Conservation (phyloP, 2,329 filamentous ascomycete genomes). For the Cercospora sp. region DNA sequence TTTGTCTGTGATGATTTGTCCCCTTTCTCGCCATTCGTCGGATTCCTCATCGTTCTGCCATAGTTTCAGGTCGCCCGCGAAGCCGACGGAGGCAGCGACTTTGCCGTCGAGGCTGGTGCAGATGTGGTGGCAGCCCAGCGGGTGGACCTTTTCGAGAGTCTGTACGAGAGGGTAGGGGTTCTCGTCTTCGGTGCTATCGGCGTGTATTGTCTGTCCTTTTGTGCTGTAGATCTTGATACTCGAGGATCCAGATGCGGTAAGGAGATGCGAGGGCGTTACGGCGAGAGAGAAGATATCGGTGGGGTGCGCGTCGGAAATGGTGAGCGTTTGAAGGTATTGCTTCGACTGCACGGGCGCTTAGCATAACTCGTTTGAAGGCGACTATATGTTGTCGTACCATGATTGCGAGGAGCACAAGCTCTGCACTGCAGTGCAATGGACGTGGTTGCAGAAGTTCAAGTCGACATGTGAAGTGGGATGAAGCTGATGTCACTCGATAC, state of each 20-base stretch:
- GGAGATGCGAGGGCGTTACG: slow-evolving; percentile 50
- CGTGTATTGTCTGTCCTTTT: slow-evolving; percentile 41
- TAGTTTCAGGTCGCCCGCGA: slow-evolving; percentile 82
- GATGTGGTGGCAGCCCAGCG: slow-evolving; percentile 88
- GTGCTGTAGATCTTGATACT: slow-evolving; percentile 79
- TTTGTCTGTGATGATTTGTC: slow-evolving; percentile 42
- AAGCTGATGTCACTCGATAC: slow-evolving; percentile 15
- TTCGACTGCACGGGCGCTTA: slow-evolving; percentile 67
- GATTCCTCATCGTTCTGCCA: slow-evolving; percentile 62
- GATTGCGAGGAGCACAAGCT: not conserved
- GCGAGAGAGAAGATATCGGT: slow-evolving; percentile 42
- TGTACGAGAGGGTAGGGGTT: slow-evolving; percentile 72
- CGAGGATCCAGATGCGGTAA: slow-evolving; percentile 84
- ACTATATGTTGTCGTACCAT: slow-evolving; percentile 4
- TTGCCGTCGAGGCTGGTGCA: slow-evolving; percentile 68
- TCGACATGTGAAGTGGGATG: slow-evolving; percentile 3
- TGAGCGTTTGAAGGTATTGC: slow-evolving; percentile 94
- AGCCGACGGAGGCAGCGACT: slow-evolving; percentile 79
- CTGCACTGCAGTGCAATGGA: slow-evolving; percentile 1
- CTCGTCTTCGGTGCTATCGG: slow-evolving; percentile 50
- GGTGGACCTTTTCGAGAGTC: slow-evolving; percentile 76
- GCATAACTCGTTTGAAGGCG: not conserved
- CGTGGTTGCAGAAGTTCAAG: slow-evolving; percentile 1
- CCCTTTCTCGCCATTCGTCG: slow-evolving; percentile 54
- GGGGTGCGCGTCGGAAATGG: slow-evolving; percentile 66